These are phyloP conservation scores for Pluteus cervinus DNA, from an alignment of 768 basidiomycete genomes.

Conservation along the genomic window DNA sequence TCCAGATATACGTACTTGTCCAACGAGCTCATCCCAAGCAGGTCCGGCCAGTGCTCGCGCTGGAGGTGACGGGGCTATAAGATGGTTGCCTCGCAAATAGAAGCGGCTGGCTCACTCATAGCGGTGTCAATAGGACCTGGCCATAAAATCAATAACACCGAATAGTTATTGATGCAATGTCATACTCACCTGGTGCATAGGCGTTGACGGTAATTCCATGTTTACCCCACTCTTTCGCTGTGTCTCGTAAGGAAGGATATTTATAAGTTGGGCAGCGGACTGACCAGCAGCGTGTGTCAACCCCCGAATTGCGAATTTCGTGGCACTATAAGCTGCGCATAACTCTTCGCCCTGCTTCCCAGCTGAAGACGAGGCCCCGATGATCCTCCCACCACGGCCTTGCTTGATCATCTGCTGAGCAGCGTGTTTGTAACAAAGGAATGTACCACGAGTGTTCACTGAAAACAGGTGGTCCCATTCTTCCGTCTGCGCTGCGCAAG, in stretches of 20 bases:
- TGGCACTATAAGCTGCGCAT: constrained; percentile 20
- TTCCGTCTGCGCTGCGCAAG: constrained; percentile 10
- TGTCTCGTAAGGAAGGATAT: not conserved
- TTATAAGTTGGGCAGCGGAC: constrained; percentile 3
- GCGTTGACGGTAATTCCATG: constrained; percentile 29
- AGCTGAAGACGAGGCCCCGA: constrained; percentile 31
- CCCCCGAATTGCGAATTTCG: constrained; percentile 38
- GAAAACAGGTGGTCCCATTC: constrained; percentile 19
- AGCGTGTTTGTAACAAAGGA: constrained; percentile 31
- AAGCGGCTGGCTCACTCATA: constrained; percentile 9
- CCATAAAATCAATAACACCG: too few relatives aligned
- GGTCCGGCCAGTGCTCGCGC: too few relatives aligned
- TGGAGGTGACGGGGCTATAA: too few relatives aligned
- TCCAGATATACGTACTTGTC: too few relatives aligned
- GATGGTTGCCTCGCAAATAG: too few relatives aligned
- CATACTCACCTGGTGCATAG: constrained; percentile 23
- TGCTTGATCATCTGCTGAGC: constrained; percentile 33
- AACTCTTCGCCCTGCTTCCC: constrained; percentile 29
- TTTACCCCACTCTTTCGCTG: constrained; percentile 15
- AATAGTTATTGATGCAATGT: not conserved
- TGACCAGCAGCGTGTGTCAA: constrained; percentile 32
- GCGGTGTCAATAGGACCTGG: constrained; percentile 9
- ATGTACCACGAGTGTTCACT: constrained; percentile 25
- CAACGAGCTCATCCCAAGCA: too few relatives aligned
- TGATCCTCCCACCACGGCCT: constrained; percentile 33